Evolutionary conservation across 495 filamentous ascomycete species (phyloP).

Genomic region (Penicillium samsonianum): DNA sequence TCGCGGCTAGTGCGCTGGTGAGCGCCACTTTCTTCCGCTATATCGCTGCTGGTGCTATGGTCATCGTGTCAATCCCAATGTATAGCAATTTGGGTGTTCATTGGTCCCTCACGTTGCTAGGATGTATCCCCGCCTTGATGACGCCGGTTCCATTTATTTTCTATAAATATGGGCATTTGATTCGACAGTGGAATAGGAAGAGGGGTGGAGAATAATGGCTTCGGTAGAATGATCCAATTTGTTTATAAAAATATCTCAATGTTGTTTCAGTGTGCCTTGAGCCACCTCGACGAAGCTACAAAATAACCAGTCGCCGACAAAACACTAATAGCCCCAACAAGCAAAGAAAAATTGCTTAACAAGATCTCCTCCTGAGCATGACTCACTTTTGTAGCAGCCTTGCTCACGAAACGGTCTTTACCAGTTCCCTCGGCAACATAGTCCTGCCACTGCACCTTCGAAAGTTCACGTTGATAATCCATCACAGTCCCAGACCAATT

Average conservation of each 20-base stretch:
- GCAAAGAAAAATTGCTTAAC: constrained; percentile 35
- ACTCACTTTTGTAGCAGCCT: constrained; percentile 38
- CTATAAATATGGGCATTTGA: no score
- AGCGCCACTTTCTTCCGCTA: no score
- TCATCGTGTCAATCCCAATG: no score
- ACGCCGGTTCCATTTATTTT: no score
- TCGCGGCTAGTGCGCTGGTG: no score
- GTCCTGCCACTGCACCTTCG: constrained; percentile 49
- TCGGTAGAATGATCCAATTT: no score
- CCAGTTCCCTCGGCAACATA: constrained; percentile 46
- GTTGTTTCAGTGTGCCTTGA: not conserved
- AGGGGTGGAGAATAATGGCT: no score
- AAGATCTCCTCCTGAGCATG: constrained; percentile 48
- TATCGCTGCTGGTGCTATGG: no score
- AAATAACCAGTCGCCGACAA: constrained; percentile 23
- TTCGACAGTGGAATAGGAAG: no score
- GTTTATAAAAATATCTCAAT: not conserved
- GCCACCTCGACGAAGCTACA: constrained; percentile 7
- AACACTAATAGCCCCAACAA: constrained; percentile 34
- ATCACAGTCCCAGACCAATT: constrained; percentile 56
- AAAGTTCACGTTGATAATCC: constrained; percentile 50
- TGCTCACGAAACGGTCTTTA: constrained; percentile 28
- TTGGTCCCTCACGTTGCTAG: no score
- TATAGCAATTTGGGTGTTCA: no score
- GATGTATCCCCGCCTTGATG: no score